These are phyloP conservation scores for Epichloe gansuensis DNA, from an alignment of 2,329 filamentous ascomycete species.

Conservation along the genomic window DNA sequence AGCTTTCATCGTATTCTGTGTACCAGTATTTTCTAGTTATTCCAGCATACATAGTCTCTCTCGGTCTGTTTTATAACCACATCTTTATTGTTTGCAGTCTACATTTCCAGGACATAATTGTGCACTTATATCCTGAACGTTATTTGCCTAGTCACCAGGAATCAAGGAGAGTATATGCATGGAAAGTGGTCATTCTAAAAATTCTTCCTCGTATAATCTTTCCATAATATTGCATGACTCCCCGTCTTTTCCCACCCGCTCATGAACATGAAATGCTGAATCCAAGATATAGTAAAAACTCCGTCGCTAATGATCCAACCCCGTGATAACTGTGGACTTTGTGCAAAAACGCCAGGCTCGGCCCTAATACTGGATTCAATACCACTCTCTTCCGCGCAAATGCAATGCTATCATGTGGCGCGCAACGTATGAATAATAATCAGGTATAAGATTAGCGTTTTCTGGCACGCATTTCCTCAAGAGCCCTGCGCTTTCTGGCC, in stretches of 20 bases:
- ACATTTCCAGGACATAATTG: neutral
- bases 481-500: conserved; percentile 33
- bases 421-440: neutral
- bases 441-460: conserved; percentile 12
- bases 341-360: neutral
- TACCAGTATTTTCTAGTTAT: neutral
- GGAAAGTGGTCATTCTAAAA: neutral
- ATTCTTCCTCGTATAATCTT: neutral
- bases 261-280: neutral
- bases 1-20: neutral
- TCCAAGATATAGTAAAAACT: conserved; percentile 16
- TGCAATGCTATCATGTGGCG: neutral
- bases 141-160: neutral
- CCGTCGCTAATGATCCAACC: conserved; percentile 26
- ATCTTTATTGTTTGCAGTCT: too few species aligned
- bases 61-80: too few species aligned
- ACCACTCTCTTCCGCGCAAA: neutral
- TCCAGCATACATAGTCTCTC: neutral
- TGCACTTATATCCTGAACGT: neutral
- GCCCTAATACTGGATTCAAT: neutral
- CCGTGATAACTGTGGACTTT: neutral
- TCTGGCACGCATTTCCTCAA: conserved; percentile 24
- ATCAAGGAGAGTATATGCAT: neutral
- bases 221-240: neutral
- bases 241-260: neutral